Evolutionary conservation across 257 asterid species (phyloP).

Genomic region (Solanum chmielewskii): DNA sequence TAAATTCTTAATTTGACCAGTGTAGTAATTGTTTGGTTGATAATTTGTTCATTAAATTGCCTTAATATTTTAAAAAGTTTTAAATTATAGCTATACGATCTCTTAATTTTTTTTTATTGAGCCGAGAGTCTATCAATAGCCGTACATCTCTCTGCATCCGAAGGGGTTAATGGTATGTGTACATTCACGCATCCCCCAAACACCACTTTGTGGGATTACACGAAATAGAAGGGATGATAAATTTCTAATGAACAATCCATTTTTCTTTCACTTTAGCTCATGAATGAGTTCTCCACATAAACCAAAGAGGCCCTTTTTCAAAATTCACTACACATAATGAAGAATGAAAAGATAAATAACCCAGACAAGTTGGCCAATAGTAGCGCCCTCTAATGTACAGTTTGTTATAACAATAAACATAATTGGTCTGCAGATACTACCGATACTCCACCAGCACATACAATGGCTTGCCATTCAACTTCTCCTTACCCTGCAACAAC

Average conservation of each 20-base stretch:
- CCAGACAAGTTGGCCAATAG: not conserved
- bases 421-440: constrained; percentile 5
- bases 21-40: not conserved
- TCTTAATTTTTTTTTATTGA: not conserved
- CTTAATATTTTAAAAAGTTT: not conserved
- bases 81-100: not conserved
- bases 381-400: constrained; percentile 14
- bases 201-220: not conserved
- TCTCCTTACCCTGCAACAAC: constrained; percentile 44
- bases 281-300: not conserved
- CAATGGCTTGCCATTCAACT: constrained; percentile 62
- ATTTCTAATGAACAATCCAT: not conserved
- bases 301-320: not conserved
- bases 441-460: constrained; percentile 64
- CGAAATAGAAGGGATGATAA: not conserved
- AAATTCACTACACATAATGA: not conserved
- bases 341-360: not conserved
- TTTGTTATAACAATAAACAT: not conserved
- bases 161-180: too few relatives aligned
- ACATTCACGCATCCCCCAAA: too few relatives aligned
- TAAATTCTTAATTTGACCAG: not conserved
- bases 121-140: rapidly evolving
- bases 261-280: not conserved
- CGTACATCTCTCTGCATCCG: not conserved
- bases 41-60: not conserved